phyloP scores from a whole-genome alignment of 306 rosid genomes.

The Phaseolus lunatus region DNA sequence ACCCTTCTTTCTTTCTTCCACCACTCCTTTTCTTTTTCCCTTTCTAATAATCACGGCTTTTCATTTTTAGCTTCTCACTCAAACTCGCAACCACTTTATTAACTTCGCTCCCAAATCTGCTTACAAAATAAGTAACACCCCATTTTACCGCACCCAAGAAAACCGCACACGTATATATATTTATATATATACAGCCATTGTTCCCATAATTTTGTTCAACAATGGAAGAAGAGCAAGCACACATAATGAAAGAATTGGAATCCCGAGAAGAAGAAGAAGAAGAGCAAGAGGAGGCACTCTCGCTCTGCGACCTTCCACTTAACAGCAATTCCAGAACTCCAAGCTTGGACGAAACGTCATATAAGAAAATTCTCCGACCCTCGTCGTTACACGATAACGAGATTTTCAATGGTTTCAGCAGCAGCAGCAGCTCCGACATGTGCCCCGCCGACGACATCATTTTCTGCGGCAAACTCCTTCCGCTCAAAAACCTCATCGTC shows the following conservation, averaged over 20 bases:
- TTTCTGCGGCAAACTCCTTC: constrained; percentile 64
- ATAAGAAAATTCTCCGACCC: constrained; percentile 37
- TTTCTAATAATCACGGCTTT: no score
- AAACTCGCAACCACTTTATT: neutral
- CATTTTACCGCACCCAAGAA: neutral
- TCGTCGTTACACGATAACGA: constrained; percentile 52
- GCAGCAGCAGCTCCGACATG: constrained; percentile 54
- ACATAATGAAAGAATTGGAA: constrained; percentile 25
- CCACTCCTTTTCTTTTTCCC: neutral
- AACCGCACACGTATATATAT: neutral
- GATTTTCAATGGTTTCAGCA: constrained; percentile 59
- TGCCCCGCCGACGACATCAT: constrained; percentile 75
- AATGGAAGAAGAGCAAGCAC: constrained; percentile 43
- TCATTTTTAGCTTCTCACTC: neutral
- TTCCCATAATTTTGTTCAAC: neutral
- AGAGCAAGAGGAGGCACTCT: constrained; percentile 59
- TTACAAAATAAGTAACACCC: neutral
- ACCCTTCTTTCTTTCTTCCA: constrained; percentile 20
- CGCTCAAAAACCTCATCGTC: neutral
- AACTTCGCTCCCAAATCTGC: no score
- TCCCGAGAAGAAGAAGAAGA: constrained; percentile 18
- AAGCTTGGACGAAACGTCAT: constrained; percentile 40
- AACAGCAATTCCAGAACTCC: constrained; percentile 36
- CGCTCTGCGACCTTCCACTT: constrained; percentile 67
- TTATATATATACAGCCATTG: neutral